Evolutionary conservation across 228 moss, liverwort and hornwort species (phyloP).

Genomic region (Sphagnum magellanicum): DNA sequence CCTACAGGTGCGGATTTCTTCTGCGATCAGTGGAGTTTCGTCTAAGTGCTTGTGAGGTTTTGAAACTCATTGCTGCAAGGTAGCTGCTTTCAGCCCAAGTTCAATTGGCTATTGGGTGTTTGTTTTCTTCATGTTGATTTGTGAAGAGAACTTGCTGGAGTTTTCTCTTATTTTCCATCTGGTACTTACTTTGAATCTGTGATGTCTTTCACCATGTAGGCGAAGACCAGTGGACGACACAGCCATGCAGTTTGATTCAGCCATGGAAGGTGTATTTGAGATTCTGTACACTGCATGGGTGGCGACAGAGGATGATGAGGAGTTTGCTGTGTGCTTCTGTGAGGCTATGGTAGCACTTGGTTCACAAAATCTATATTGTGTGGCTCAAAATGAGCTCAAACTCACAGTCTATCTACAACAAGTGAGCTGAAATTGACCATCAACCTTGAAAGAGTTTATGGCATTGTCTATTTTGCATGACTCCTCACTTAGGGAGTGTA

Average conservation of each 20-base stretch:
- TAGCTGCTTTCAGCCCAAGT: conserved; percentile 5
- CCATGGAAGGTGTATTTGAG: conserved; percentile 77
- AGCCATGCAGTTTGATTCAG: conserved; percentile 39
- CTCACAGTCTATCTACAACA: conserved; percentile 59
- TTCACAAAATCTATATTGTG: conserved; percentile 76
- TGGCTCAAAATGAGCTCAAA: conserved; percentile 60
- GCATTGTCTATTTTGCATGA: not conserved
- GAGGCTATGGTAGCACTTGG: conserved; percentile 98
- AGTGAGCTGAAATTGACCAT: conserved; percentile 17
- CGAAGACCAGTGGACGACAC: conserved; percentile 83
- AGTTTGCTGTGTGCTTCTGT: conserved; percentile 87
- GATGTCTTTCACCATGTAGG: conserved; percentile 25
- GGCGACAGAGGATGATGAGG: conserved; percentile 55
- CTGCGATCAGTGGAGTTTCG: conserved; percentile 76
- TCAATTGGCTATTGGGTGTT: not conserved
- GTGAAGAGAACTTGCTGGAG: too few relatives aligned
- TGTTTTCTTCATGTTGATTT: not conserved
- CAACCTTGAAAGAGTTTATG: not conserved
- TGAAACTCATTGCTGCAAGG: conserved; percentile 82
- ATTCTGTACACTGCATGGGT: conserved; percentile 66
- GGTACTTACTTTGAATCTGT: too few relatives aligned
- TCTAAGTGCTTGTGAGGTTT: conserved; percentile 75
- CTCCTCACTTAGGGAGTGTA: too few relatives aligned
- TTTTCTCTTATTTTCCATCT: not conserved
- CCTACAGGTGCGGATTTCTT: conserved; percentile 71